A percentile compares a stretch with the other conserved stretches of the same genome.
Evolutionary conservation across 306 rosid species (phyloP).

Genomic region (Styphnolobium japonicum): DNA sequence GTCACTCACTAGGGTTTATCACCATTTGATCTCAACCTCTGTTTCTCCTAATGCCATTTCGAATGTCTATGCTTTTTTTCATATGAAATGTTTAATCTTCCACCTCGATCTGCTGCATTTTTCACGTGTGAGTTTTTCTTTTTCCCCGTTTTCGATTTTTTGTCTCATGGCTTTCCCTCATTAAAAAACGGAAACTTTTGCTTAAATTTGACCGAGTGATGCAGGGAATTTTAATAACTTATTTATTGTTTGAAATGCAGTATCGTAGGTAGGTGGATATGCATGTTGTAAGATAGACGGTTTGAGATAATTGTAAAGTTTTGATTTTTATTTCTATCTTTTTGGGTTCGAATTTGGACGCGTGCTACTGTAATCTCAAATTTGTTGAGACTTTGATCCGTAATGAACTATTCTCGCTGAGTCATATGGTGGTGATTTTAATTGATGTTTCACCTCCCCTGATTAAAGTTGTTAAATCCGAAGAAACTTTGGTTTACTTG

Average conservation of each 20-base stretch:
- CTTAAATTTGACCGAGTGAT: not conserved
- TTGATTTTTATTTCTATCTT: not conserved
- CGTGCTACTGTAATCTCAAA: not conserved
- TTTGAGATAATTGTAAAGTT: constrained; percentile 11
- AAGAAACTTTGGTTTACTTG: not conserved
- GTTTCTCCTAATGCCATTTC: constrained; percentile 3
- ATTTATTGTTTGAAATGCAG: not conserved
- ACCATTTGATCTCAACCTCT: constrained; percentile 27
- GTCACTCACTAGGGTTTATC: constrained; percentile 37
- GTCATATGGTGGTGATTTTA: not conserved
- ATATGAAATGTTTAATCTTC: constrained; percentile 35
- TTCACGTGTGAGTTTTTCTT: constrained; percentile 51
- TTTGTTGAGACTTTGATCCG: constrained; percentile 13
- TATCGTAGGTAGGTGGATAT: constrained; percentile 11
- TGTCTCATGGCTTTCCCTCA: not conserved
- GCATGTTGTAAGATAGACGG: not conserved
- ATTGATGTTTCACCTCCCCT: not conserved
- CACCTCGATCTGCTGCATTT: constrained; percentile 42
- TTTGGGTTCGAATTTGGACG: not conserved
- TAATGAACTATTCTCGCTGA: not conserved
- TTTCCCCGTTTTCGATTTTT: constrained; percentile 1
- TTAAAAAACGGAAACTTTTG: not conserved
- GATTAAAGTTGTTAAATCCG: not conserved
- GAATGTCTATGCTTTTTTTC: constrained; percentile 17
- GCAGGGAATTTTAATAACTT: not conserved